A percentile compares a stretch with the other conserved stretches of the same genome.
phyloP scores from a whole-genome alignment of 257 asterid genomes.

The Nicotiana attenuata region DNA sequence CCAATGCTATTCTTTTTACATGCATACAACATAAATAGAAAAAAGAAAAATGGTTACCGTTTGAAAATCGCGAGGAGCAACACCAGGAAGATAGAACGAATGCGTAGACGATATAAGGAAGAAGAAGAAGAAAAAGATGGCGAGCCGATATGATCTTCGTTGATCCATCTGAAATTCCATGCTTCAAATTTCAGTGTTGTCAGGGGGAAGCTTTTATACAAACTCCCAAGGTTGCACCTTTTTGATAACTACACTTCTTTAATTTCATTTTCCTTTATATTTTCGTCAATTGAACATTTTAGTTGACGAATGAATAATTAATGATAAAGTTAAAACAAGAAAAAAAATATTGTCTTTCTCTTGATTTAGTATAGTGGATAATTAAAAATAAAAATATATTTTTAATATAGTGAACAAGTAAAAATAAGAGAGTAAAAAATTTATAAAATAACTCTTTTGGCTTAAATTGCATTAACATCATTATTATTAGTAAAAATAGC shows the following conservation, averaged over 20 bases:
- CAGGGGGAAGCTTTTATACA: background rate
- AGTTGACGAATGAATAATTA: no score
- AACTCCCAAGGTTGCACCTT: background rate
- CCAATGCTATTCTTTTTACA: background rate
- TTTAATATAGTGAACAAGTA: no score
- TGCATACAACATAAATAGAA: background rate
- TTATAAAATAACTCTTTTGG: no score
- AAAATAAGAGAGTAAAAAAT: no score
- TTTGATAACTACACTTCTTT: background rate
- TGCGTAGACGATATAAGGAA: conserved; percentile 40
- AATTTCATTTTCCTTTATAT: background rate
- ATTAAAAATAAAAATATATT: no score
- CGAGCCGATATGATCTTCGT: conserved; percentile 30
- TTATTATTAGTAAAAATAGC: no score
- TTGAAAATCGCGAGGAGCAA: conserved; percentile 73
- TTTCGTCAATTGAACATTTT: no score
- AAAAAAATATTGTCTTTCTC: no score
- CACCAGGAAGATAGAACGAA: conserved; percentile 79
- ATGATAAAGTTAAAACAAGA: no score
- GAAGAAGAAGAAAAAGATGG: conserved; percentile 30
- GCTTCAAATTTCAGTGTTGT: background rate
- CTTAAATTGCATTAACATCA: no score
- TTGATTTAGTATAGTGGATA: no score
- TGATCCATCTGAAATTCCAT: conserved; percentile 29
- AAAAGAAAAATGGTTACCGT: conserved; percentile 24